Evolutionary conservation across 345 rosid genomes (phyloP).

Genomic region (Excoecaria cochinchinensis): DNA sequence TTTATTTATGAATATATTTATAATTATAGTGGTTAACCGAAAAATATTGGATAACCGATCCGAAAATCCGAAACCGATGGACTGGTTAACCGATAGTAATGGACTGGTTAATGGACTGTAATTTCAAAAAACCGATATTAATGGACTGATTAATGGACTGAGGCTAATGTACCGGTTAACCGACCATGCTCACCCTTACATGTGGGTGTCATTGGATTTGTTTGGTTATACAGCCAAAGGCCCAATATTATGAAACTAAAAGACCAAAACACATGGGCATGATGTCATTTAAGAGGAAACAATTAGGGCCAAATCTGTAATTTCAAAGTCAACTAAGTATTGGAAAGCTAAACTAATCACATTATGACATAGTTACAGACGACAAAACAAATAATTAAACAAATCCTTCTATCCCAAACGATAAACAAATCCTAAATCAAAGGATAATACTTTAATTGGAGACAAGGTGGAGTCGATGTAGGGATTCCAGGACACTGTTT

Average conservation of each 20-base stretch:
- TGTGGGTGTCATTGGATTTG: background rate
- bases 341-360: background rate
- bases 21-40: too few species aligned
- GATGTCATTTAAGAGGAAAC: background rate
- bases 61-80: too few species aligned
- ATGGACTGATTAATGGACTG: too few species aligned
- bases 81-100: too few species aligned
- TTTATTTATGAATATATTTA: too few species aligned
- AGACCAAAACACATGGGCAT: background rate
- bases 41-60: too few species aligned
- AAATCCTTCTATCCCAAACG: too few species aligned
- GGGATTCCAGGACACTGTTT: constrained; percentile 13
- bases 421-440: background rate
- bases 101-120: too few species aligned
- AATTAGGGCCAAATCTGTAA: background rate
- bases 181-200: too few species aligned
- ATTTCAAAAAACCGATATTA: too few species aligned
- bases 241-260: background rate
- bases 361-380: constrained; percentile 3
- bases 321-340: background rate
- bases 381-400: background rate
- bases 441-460: background rate
- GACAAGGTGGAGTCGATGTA: constrained; percentile 11
- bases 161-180: too few species aligned
- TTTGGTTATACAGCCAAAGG: background rate